Conservation (phyloP, 148 eudicot genomes). For the Camellia sinensis region DNA sequence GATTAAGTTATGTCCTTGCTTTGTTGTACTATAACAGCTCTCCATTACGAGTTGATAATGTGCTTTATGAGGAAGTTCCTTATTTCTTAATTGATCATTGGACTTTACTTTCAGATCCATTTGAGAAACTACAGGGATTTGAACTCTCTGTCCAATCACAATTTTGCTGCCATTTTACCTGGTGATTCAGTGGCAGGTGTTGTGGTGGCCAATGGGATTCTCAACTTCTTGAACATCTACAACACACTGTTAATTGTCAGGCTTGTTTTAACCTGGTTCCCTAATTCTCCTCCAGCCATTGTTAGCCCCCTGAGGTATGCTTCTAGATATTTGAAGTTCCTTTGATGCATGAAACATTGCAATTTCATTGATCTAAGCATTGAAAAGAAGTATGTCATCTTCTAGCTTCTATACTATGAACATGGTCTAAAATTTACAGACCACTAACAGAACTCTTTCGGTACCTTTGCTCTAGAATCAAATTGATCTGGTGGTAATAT, state of each 20-base stretch:
- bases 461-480: neutral
- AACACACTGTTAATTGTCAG: constrained; percentile 71
- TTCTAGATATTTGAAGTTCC: neutral
- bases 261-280: constrained; percentile 98
- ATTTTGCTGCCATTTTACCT: constrained; percentile 89
- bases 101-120: constrained; percentile 44
- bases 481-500: neutral
- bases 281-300: constrained; percentile 78
- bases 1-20: neutral
- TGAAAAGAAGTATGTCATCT: neutral
- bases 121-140: constrained; percentile 38
- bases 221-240: constrained; percentile 83
- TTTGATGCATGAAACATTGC: neutral
- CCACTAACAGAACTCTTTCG: neutral
- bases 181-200: constrained; percentile 88
- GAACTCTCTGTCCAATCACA: constrained; percentile 46
- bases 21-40: neutral
- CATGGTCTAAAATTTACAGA: neutral
- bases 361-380: neutral
- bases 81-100: constrained; percentile 9
- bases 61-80: neutral
- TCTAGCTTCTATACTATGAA: neutral
- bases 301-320: constrained; percentile 86
- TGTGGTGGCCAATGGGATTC: constrained; percentile 75
- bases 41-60: constrained; percentile 2